Base-by-base conservation (phyloP, 2,329 filamentous ascomycete genomes). In the Drechslerella dactyloides region DNA sequence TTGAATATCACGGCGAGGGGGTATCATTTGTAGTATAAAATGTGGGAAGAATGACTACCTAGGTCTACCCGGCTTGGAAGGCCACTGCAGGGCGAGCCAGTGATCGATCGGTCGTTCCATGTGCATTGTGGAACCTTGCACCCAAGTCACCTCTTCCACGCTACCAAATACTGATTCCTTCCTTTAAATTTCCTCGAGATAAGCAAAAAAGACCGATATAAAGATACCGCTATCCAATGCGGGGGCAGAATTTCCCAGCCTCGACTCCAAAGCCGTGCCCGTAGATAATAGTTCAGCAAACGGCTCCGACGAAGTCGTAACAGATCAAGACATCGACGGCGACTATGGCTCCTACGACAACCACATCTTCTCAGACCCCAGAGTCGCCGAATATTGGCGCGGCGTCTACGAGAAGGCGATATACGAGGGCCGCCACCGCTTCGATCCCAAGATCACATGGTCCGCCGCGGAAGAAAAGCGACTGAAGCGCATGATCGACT, bases 341-440 rank as follows among this genome's bases (percentile, higher is more conserved):
- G 74, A 75, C 15, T 79, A 79, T 53, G 79, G 79, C 6, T 80
- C 79, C 10, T 75, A 77, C 15, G 73, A 77, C 1, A 78, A 80
- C n/a, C 81, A 83, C 51, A 61, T 80, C 37, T 87, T 87, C 74
- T 79, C 81, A 0, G 83, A 86, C 55, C 81, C 83, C 1, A 79
- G 80, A 1, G 79, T 84, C 1, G 84, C 84, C 0, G 81, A 83
- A n/a, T 81, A 84, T 74, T 87, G 84, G 82, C 79, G 80, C 1
- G 78, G 78, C 2, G 76, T 85, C 2, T 87, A 86, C 69, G 84
- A 86, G 73, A 82, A 82, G 5, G 83, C 84, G 1, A 73, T 79
- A 78, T 81, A 85, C 44, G 74, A 75, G 55, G 73, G 74, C 30
- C 73, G 77, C 7, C 82, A 84, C 74, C 80, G 82, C 0, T 85